phyloP scores from a whole-genome alignment of 371 early-diverging fungal genomes.

The Amoeboaphelidium occidentale region DNA sequence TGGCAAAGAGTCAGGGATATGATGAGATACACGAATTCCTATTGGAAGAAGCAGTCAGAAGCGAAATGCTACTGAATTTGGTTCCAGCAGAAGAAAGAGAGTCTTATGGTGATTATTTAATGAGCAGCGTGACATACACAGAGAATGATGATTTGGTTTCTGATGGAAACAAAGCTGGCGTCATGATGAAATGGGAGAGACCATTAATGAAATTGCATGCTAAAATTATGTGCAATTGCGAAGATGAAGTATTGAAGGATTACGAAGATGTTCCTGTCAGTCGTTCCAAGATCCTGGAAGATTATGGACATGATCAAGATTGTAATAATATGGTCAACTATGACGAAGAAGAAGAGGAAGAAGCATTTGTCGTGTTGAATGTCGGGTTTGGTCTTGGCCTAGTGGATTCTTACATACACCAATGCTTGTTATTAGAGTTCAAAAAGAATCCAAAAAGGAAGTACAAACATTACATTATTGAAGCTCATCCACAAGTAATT shows the following conservation, averaged over 20 bases:
- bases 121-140: slow-evolving; percentile 30
- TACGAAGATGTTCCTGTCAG: neutral
- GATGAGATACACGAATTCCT: slow-evolving; percentile 33
- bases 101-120: too few relatives aligned
- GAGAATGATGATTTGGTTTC: slow-evolving; percentile 47
- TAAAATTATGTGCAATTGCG: slow-evolving; percentile 39
- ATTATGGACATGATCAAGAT: neutral
- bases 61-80: slow-evolving; percentile 60
- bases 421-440: neutral
- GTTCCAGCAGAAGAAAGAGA: too few relatives aligned
- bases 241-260: slow-evolving; percentile 27
- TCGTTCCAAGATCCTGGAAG: neutral
- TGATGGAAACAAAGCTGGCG: slow-evolving; percentile 67
- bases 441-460: neutral
- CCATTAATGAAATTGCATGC: slow-evolving; percentile 82
- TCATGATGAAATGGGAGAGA: slow-evolving; percentile 94
- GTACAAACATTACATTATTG: slow-evolving; percentile 67
- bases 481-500: slow-evolving; percentile 65
- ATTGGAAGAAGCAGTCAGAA: slow-evolving; percentile 54
- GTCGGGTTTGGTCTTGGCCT: slow-evolving; percentile 84
- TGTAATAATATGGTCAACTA: neutral
- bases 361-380: slow-evolving; percentile 11
- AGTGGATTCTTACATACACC: slow-evolving; percentile 27
- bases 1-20: slow-evolving; percentile 27
- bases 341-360: neutral